Conservation (phyloP, 2,329 filamentous ascomycete genomes). For the Lecanicillium sp. region DNA sequence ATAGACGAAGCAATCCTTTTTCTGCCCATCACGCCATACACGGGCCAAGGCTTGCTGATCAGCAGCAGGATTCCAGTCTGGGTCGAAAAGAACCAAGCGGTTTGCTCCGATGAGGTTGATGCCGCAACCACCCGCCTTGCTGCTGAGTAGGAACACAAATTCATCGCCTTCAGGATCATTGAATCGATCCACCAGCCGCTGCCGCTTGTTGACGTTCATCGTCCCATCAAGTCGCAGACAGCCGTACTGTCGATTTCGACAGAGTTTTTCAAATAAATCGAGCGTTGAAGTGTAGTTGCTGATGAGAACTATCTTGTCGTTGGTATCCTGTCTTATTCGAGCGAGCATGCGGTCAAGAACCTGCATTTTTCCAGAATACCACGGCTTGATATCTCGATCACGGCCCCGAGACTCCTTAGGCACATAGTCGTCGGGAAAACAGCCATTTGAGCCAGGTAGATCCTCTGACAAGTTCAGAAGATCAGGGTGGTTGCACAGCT, state of each 20-base stretch:
- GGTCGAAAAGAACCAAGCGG: slow-evolving; percentile 90
- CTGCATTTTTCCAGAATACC: slow-evolving; percentile 97
- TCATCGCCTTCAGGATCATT: slow-evolving; percentile 87
- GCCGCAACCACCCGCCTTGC: slow-evolving; percentile 93
- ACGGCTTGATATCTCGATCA: slow-evolving; percentile 85
- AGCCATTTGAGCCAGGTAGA: slow-evolving; percentile 75
- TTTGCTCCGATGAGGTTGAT: slow-evolving; percentile 94
- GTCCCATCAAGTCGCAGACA: slow-evolving; percentile 86
- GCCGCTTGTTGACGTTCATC: slow-evolving; percentile 95
- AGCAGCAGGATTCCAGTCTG: slow-evolving; percentile 95
- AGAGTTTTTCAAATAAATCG: slow-evolving; percentile 88
- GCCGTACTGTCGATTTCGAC: slow-evolving; percentile 77
- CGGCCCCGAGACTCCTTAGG: slow-evolving; percentile 81
- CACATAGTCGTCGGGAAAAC: slow-evolving; percentile 79
- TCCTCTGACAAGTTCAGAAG: slow-evolving; percentile 77
- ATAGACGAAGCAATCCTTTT: slow-evolving; percentile 99
- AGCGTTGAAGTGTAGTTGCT: slow-evolving; percentile 97
- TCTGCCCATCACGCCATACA: slow-evolving; percentile 98
- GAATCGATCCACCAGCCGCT: slow-evolving; percentile 96
- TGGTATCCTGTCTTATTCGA: slow-evolving; percentile 89
- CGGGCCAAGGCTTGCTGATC: slow-evolving; percentile 95
- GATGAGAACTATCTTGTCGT: slow-evolving; percentile 98
- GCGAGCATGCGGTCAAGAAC: slow-evolving; percentile 98
- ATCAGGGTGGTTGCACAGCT: slow-evolving; percentile 96
- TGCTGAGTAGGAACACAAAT: slow-evolving; percentile 92